These are phyloP conservation scores for Geosiphon pyriformis DNA, from an alignment of 192 early-diverging fungal genomes.

Conservation along the genomic window DNA sequence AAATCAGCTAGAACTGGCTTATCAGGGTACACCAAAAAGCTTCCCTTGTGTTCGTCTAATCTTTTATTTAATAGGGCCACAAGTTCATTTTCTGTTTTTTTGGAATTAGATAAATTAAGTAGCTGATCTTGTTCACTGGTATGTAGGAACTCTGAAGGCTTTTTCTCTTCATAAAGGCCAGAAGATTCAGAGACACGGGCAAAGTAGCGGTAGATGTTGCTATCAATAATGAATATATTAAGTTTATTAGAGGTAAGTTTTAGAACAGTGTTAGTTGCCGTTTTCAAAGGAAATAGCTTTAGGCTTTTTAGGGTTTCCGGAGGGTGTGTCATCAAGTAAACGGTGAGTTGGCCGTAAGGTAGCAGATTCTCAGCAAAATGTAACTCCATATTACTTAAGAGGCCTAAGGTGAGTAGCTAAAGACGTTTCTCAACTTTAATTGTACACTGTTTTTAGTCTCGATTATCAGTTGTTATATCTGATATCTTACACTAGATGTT, in stretches of 20 bases:
- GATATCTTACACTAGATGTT: too few relatives aligned
- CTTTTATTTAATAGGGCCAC: not conserved
- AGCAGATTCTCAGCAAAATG: not conserved
- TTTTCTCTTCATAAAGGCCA: not conserved
- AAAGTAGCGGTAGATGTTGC: not conserved
- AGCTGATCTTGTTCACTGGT: not conserved
- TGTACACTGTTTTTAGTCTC: too few relatives aligned
- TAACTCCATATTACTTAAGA: too few relatives aligned
- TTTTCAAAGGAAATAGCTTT: not conserved
- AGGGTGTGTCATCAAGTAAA: not conserved
- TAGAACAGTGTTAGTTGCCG: not conserved
- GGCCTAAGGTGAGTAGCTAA: too few relatives aligned
- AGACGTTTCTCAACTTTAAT: too few relatives aligned
- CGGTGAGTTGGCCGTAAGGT: not conserved
- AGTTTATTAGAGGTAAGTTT: not conserved
- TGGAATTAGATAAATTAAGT: not conserved
- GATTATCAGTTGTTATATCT: too few relatives aligned
- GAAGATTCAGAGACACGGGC: not conserved
- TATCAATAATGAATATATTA: not conserved
- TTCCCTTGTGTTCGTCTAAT: not conserved
- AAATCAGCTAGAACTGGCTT: constrained; percentile 34
- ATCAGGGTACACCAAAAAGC: constrained; percentile 28
- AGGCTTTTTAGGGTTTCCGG: not conserved
- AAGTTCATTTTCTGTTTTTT: not conserved
- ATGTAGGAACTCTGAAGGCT: not conserved